Evolutionary conservation across 2,329 filamentous ascomycete species (phyloP).

Genomic region (Akanthomyces uredinophilus): DNA sequence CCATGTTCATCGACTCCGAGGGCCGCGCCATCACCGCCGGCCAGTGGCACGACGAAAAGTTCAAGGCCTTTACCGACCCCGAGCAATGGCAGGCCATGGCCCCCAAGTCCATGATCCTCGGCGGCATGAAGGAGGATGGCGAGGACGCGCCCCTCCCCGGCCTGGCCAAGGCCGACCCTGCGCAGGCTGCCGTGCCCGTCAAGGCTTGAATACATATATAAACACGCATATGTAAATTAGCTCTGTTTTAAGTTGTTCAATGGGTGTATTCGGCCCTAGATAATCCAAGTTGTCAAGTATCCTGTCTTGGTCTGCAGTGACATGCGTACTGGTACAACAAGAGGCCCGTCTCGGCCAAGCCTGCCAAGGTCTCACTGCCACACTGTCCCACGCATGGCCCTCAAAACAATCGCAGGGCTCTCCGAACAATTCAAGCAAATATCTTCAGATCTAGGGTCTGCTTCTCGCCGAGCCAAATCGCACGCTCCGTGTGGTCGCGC

Average conservation of each 20-base stretch:
- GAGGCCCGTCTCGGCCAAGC: neutral
- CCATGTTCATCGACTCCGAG: conserved; percentile 50
- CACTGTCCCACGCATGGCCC: neutral
- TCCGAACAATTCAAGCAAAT: neutral
- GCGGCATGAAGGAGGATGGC: conserved; percentile 43
- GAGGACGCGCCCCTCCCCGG: conserved; percentile 19
- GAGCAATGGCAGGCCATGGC: conserved; percentile 42
- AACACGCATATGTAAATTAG: neutral
- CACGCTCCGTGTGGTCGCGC: conserved; percentile 60
- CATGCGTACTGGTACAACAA: neutral
- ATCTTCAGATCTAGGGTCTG: conserved; percentile 34
- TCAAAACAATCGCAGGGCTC: no score
- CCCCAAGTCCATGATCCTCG: conserved; percentile 43
- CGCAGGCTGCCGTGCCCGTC: conserved; percentile 7
- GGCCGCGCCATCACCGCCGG: conserved; percentile 48
- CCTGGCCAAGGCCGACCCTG: neutral
- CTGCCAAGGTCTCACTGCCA: neutral
- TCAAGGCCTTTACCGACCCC: conserved; percentile 43
- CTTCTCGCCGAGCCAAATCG: conserved; percentile 69
- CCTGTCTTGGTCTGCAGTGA: neutral
- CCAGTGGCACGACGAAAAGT: conserved; percentile 52
- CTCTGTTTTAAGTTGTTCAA: neutral
- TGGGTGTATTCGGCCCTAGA: neutral
- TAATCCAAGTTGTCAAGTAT: neutral
- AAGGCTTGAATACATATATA: conserved; percentile 6